These are phyloP conservation scores for Linnemannia schmuckeri DNA, from an alignment of 192 early-diverging fungal genomes.

Conservation along the genomic window DNA sequence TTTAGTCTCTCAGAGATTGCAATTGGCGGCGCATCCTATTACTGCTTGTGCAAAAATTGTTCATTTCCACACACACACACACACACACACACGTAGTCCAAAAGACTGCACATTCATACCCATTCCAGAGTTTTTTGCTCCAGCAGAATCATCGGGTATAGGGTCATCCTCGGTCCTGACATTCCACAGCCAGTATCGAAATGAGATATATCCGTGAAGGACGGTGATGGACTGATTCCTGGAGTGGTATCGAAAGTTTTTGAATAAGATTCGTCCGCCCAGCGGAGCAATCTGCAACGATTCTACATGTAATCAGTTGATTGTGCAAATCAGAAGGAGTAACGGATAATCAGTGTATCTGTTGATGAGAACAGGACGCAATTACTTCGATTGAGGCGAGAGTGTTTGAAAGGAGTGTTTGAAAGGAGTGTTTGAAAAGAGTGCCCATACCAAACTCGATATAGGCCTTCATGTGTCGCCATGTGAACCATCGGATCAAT, in stretches of 20 bases:
- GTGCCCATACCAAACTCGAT: constrained; percentile 80
- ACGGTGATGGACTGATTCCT: constrained; percentile 78
- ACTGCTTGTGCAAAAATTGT: background rate
- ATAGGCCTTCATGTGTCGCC: constrained; percentile 74
- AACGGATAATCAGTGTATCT: background rate
- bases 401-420: constrained; percentile 7
- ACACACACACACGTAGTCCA: background rate
- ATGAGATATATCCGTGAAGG: constrained; percentile 79
- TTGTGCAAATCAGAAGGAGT: background rate
- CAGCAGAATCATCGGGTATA: constrained; percentile 46
- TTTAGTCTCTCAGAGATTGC: background rate
- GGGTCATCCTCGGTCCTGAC: constrained; percentile 62
- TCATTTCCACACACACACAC: background rate
- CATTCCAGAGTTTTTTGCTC: constrained; percentile 28
- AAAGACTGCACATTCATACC: background rate
- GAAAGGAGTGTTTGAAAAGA: background rate
- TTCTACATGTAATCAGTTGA: constrained; percentile 56
- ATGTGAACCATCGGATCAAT: constrained; percentile 74
- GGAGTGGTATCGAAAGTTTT: constrained; percentile 78
- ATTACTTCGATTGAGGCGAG: background rate
- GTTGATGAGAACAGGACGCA: background rate
- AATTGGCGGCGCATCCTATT: background rate
- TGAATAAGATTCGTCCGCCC: constrained; percentile 82
- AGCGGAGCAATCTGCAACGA: constrained; percentile 78
- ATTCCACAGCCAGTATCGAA: constrained; percentile 79